Evolutionary conservation across 1,139 yeast species (phyloP).

Genomic region (Waltiozyma sp.): DNA sequence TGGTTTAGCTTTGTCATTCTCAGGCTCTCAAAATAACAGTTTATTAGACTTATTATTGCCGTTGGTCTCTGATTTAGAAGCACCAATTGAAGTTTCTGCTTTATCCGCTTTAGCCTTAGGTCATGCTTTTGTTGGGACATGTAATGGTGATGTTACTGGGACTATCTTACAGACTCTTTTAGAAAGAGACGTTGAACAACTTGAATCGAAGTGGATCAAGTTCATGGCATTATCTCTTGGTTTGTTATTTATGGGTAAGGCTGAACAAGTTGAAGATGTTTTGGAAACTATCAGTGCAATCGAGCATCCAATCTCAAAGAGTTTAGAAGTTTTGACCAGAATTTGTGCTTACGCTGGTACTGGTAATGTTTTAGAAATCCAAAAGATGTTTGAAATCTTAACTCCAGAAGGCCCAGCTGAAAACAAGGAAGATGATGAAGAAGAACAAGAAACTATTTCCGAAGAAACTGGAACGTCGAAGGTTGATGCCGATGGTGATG

Average conservation of each 20-base stretch:
- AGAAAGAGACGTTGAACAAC: conserved; percentile 71
- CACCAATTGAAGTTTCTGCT: conserved; percentile 69
- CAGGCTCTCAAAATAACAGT: conserved; percentile 87
- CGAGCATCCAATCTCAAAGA: conserved; percentile 87
- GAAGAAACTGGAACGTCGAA: conserved; percentile 13
- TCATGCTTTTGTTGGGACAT: conserved; percentile 90
- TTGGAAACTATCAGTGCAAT: conserved; percentile 91
- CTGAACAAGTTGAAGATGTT: conserved; percentile 91
- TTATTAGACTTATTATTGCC: conserved; percentile 71
- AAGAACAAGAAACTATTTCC: conserved; percentile 31
- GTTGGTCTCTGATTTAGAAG: conserved; percentile 70
- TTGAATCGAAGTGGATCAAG: conserved; percentile 78
- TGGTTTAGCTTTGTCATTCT: conserved; percentile 91
- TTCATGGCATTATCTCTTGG: conserved; percentile 92
- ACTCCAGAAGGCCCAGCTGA: conserved; percentile 45
- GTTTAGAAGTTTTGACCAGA: conserved; percentile 81
- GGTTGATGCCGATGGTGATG: conserved; percentile 14
- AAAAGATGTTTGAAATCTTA: conserved; percentile 80
- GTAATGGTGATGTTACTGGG: conserved; percentile 89
- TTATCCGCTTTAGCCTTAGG: conserved; percentile 89
- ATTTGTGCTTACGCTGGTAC: conserved; percentile 97
- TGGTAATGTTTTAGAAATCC: conserved; percentile 93
- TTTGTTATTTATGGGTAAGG: conserved; percentile 83
- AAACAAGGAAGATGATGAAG: conserved; percentile 32
- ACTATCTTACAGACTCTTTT: conserved; percentile 81